Base-by-base conservation (phyloP, 345 rosid genomes). In the Trapa bicornis region DNA sequence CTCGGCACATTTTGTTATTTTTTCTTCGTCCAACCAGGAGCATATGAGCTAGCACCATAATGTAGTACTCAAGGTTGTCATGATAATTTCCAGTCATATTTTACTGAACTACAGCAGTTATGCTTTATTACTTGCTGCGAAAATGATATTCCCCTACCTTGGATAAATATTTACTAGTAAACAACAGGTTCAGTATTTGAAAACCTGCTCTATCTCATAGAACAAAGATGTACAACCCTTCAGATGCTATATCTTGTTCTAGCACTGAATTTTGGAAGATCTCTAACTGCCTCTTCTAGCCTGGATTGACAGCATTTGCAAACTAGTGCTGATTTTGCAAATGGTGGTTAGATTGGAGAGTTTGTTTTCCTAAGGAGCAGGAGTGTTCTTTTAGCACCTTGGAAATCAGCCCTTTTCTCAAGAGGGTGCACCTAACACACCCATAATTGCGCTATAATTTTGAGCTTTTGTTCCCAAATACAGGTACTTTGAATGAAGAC, bases 401-500 rank as follows among this genome's bases (percentile, higher is more conserved):
- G 57, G 43, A 41, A 41, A 41, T n/a, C 2, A 2, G 12, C 5
- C 1, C 7, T 7, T 56, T 56, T 56, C 37, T 37, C 5, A 6
- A 56, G 0, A 32, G 4, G 29, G 12, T 17, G 33, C 8, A 22
- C 29, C 17, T 13, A 14, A 37, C 39, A 36, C 14, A 13, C 37
- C 22, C 48, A 53, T 11, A 53, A 9, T 17, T 36, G 36, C 5
- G 0, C 43, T 4, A 17, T 32, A 50, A 14, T 47, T 47, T 9
- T 15, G n/a, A n/a, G 60, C 2, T 47, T 37, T 17, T 43, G 42
- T 43, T 45, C 38, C 62, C 32, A 60, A 37, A 35, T 63, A 68
- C 67, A 73, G 80, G 74, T 13, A 48, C 32, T 50, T 16, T 38
- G 37, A 67, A 45, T 52, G 63, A 64, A 60, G 22, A 66, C 53